These are phyloP conservation scores for Metarhizium anisopliae DNA, from an alignment of 2,329 filamentous ascomycete genomes.

Conservation along the genomic window DNA sequence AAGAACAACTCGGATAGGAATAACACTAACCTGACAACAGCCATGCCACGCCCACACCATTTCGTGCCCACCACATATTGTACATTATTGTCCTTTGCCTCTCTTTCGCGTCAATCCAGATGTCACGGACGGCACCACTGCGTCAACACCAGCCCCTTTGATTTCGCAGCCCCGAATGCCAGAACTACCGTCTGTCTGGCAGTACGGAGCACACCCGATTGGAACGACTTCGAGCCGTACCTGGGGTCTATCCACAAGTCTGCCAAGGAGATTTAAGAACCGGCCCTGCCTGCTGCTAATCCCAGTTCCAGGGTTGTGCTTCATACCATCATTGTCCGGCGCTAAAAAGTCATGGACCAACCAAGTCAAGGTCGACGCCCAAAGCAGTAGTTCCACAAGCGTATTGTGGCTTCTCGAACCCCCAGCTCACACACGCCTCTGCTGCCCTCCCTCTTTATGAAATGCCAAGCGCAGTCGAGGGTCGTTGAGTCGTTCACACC, in stretches of 20 bases:
- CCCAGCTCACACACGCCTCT: too few relatives aligned
- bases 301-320: neutral
- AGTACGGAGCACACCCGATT: neutral
- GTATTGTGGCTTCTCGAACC: neutral
- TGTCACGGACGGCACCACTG: too few relatives aligned
- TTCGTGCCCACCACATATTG: neutral
- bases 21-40: neutral
- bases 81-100: too few relatives aligned
- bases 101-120: too few relatives aligned
- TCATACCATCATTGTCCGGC: neutral
- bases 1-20: neutral
- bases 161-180: too few relatives aligned
- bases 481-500: neutral
- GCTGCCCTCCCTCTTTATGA: too few relatives aligned
- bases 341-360: neutral
- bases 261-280: neutral
- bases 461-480: too few relatives aligned
- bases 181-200: neutral
- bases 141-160: too few relatives aligned
- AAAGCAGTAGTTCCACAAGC: slow-evolving; percentile 1
- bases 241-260: neutral
- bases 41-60: neutral
- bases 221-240: neutral
- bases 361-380: neutral
- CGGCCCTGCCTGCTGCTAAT: neutral